A percentile compares a stretch with the other conserved stretches of the same genome.
Evolutionary conservation across 1,284 basidiomycete genomes (phyloP).

Genomic region (Puccinia coronata): DNA sequence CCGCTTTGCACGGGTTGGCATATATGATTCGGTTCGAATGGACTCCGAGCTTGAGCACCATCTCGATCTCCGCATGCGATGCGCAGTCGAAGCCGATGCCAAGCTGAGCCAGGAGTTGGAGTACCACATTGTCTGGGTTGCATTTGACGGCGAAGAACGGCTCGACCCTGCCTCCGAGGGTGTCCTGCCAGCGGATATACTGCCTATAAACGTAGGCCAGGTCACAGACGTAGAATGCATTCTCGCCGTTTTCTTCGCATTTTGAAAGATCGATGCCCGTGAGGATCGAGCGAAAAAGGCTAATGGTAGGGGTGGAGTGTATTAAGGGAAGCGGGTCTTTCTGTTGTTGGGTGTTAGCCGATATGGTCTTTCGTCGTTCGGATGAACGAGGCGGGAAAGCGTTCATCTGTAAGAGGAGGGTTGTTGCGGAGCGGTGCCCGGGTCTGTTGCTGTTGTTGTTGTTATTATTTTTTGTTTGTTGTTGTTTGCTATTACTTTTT

Average conservation of each 20-base stretch:
- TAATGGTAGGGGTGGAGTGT: conserved; percentile 36
- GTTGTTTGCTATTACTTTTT: too few species aligned
- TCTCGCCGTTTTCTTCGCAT: conserved; percentile 72
- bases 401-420: conserved; percentile 6
- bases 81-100: conserved; percentile 97
- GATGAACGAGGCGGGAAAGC: conserved; percentile 39
- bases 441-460: background rate
- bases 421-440: background rate
- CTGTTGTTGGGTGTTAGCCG: background rate
- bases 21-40: conserved; percentile 75
- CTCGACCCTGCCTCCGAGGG: conserved; percentile 73
- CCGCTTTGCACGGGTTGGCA: conserved; percentile 98
- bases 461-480: too few species aligned
- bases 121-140: conserved; percentile 92
- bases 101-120: conserved; percentile 83
- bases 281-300: conserved; percentile 46
- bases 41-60: conserved; percentile 71
- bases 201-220: conserved; percentile 84
- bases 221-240: conserved; percentile 95
- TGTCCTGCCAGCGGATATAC: conserved; percentile 77
- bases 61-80: conserved; percentile 89
- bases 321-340: conserved; percentile 17
- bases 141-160: conserved; percentile 97
- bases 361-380: conserved; percentile 6
- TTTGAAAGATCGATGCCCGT: conserved; percentile 58